Evolutionary conservation across 345 rosid genomes (phyloP), one percentile per base, ranked within the genome.

Genomic region (Pseudoturritis turrita): DNA sequence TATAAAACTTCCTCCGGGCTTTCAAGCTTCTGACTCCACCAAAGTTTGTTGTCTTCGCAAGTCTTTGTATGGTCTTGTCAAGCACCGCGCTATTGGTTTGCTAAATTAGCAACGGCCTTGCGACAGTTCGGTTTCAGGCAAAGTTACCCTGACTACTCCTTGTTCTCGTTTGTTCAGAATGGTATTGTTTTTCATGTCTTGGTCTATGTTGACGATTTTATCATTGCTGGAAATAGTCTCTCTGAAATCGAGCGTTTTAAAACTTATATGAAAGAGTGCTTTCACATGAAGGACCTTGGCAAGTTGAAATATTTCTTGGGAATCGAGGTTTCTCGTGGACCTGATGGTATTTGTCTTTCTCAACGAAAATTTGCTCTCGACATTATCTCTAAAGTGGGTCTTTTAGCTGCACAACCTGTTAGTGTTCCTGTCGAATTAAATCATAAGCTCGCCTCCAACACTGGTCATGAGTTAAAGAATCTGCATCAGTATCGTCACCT

Each of bases 401-500:
- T 47, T 0, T 3, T 4, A 19, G 4, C 33, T 9, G 4, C 33
- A 29, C 31, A 29, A 29, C 33, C 8, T 3, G 33, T 29, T 29
- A 8, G 33, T 29, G 33, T 29, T 6, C 33, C 7, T 4, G 33
- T 29, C 1, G 33, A 29, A 29, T 7, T 29, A 2, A 21, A 47
- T 11, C 53, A 47, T 2, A 10, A 21, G 0, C n/a, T 47, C 0
- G 53, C 28, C 0, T 18, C 23, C 0, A 21, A 6, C 10, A 3
- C 4, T 0, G 13, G 51, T 3, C 25, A 5, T 0, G 6, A 3
- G 4, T 0, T 17, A 0, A 10, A 18, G 0, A 21, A 19, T 0
- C 12, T 6, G 0, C 23, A 45, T 2, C 23, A 45, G 2, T 45
- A 45, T 0, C 25, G 23, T 0, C 23, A 5, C 0, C 8, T 29